Base-by-base conservation (phyloP, 192 early-diverging fungal genomes). In the Jimgerdemannia flammicorona region DNA sequence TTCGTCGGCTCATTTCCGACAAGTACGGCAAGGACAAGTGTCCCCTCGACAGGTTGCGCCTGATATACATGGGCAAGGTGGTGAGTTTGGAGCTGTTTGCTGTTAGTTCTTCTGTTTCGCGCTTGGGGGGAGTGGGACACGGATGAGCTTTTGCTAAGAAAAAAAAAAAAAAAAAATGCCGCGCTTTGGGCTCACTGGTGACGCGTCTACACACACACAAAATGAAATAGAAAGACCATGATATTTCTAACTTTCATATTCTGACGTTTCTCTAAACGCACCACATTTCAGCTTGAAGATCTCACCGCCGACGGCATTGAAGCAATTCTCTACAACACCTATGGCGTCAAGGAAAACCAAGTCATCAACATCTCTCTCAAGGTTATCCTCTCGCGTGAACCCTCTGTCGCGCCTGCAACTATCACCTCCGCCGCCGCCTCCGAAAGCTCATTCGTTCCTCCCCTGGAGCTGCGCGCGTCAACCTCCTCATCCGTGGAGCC, bases 61-160 rank as follows among this genome's bases (percentile, higher is more conserved):
- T 75, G 43, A 75, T 75, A n/a, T 67, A 44, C 14, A 20, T 75
- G 54, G 74, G 74, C 20, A 75, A 75, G 43, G 70, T 75, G 67
- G 74, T 75, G 69, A 75, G 20, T 29, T 29, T 29, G 29, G 29
- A 29, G 29, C 29, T 29, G 29, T 29, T 29, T 29, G 29, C 29
- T 29, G 29, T 29, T 29, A 29, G 29, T 29, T 29, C 29, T 0
- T 29, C 29, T 29, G 29, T 29, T 29, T 29, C 29, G 29, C 29
- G 29, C 29, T 69, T 29, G 3, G 43, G 40, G 19, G 19, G n/a
- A 43, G 3, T 59, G 3, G 29, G 29, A 1, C 29, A 29, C 29
- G 29, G 29, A 29, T 29, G 29, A 1, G 29, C 29, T 29, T 29
- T 29, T 29, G 29, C 29, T 29, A 29, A 29, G 1, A 29, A 29